Evolutionary conservation across 2,329 filamentous ascomycete species (phyloP), one percentile per base, ranked within the genome.

Genomic region (Trichoderma sp.): DNA sequence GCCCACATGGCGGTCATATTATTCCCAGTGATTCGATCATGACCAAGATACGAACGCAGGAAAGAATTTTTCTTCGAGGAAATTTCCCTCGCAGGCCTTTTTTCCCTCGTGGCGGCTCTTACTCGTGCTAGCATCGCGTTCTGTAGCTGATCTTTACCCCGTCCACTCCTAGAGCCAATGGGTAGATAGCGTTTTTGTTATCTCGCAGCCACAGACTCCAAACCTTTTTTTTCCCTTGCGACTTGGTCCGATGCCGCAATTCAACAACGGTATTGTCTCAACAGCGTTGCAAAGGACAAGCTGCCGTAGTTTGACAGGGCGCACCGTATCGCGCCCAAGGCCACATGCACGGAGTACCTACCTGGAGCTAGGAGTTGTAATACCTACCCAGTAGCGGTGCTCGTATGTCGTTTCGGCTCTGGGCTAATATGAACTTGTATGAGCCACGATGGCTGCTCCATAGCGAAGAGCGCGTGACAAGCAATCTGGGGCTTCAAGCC

Each of bases 241-340:
- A 19, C n/a, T 56, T 56, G 65, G 57, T 56, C 66, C 66, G 66
- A 62, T 68, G 66, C 66, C 66, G 66, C 66, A 68, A 68, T 68
- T 52, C 47, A 47, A 19, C 49, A 24, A n/a, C 29, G 40, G 43
- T 40, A 68, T 68, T 61, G 58, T 68, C 66, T 68, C 66, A 62
- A 29, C 66, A 57, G 33, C 33, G 19, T 52, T 33, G 11, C 35
- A 3, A 47, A 47, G 24, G n/a, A 37, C 57, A 65, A 47, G 62
- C 62, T 21, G 52, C 37, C 37, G 53, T 37, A 16, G 43, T 57
- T 27, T 14, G 62, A 29, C 52, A 43, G 62, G 33, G 35, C 24
- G 37, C 63, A 58, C 63, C 19, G 63, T 66, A 66, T 43, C 49
- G 27, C 40, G 19, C 49, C 19, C 19, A 58, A 31, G 35, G 21